A percentile compares a stretch with the other conserved stretches of the same genome.
Conservation (phyloP, 768 basidiomycete genomes). For the Pleurotus citrinopileatus region DNA sequence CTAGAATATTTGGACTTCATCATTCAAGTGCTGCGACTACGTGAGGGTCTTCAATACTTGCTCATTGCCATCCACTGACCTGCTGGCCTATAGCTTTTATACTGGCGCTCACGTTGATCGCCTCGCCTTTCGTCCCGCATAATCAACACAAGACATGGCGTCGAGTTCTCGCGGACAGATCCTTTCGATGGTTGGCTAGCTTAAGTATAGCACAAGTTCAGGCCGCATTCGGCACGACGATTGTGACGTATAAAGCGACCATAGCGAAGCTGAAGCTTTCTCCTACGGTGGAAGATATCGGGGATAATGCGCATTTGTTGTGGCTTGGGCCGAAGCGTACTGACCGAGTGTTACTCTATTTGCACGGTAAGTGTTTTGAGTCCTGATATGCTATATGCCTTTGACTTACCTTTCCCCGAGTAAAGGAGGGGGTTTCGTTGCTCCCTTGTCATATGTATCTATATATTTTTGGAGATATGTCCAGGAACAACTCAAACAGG, state of each 20-base stretch:
- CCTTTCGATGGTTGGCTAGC: neutral
- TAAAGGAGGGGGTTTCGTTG: conserved; percentile 29
- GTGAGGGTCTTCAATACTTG: too few species aligned
- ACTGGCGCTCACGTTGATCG: neutral
- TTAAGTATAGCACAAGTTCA: neutral
- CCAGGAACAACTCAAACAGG: conserved; percentile 21
- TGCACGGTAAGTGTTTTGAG: conserved; percentile 24
- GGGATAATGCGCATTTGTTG: conserved; percentile 21
- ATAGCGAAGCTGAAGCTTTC: conserved; percentile 10
- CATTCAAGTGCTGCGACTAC: too few species aligned
- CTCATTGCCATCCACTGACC: too few species aligned
- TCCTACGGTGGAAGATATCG: conserved; percentile 23
- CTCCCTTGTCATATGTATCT: conserved; percentile 18
- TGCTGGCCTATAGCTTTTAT: neutral
- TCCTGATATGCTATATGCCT: too few species aligned
- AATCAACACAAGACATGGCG: neutral
- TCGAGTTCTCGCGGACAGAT: neutral
- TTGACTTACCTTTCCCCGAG: neutral
- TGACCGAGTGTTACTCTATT: conserved; percentile 29
- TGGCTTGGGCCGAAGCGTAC: conserved; percentile 30
- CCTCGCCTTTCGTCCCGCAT: neutral
- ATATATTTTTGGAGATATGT: conserved; percentile 28
- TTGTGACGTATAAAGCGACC: conserved; percentile 9
- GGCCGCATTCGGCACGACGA: neutral
- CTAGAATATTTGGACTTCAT: too few species aligned